phyloP scores from a whole-genome alignment of 306 rosid species.

The Gleditsia sinensis region DNA sequence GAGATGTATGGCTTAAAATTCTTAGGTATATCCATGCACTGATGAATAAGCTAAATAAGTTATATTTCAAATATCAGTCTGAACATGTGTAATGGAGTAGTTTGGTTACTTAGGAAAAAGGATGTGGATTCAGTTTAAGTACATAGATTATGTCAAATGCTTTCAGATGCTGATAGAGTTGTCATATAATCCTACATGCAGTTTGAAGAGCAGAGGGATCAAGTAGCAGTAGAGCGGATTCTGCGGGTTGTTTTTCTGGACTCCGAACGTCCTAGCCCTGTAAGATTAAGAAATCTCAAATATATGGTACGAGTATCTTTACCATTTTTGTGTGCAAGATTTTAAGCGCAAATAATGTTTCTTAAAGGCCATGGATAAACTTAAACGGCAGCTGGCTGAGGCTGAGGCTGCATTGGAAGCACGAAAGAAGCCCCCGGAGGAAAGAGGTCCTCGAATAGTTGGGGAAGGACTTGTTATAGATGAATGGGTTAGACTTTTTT shows the following conservation, averaged over 20 bases:
- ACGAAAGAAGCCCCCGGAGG: conserved; percentile 80
- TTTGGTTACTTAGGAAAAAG: not conserved
- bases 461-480: conserved; percentile 94
- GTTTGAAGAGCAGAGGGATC: conserved; percentile 96
- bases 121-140: not conserved
- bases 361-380: conserved; percentile 79
- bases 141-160: conserved; percentile 13
- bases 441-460: conserved; percentile 65
- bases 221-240: conserved; percentile 86
- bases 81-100: conserved; percentile 1
- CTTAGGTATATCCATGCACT: not conserved
- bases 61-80: conserved; percentile 8
- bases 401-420: conserved; percentile 84
- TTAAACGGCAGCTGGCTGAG: conserved; percentile 81
- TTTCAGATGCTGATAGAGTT: conserved; percentile 28
- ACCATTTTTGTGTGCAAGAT: not conserved
- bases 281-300: conserved; percentile 39
- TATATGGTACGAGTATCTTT: not conserved
- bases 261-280: conserved; percentile 75
- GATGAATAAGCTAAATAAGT: not conserved
- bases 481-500: conserved; percentile 82
- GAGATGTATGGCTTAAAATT: not conserved
- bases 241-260: conserved; percentile 85
- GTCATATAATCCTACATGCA: conserved; percentile 35
- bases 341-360: conserved; percentile 21